Evolutionary conservation across 331 rosid species (phyloP), one percentile per base, ranked within the genome.

Genomic region (Acacia pycnantha): DNA sequence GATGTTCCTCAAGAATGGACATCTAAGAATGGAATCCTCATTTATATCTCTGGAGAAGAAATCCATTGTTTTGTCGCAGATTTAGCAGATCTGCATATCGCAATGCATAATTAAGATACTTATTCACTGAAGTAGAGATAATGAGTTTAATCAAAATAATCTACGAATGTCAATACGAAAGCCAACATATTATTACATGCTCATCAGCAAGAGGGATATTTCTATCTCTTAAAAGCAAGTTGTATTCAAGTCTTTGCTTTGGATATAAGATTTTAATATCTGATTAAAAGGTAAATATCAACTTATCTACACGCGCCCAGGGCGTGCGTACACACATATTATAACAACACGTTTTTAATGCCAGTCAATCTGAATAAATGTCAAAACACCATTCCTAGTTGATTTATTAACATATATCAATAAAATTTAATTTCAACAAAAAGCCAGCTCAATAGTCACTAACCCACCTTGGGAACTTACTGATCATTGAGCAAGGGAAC

Each of bases 1-100:
- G 85, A 95, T 95, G 94, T 95, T 95, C 86, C 99, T 89, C 91
- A 95, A 82, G 90, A 95, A 95, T 33, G 99, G 99, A 69, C 99
- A 95, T 81, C 92, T 85, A 70, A 88, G 94, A 73, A 92, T 77
- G 19, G 91, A 87, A 71, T 93, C 97, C 70, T 85, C 94, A 21
- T 80, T 88, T 51, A 86, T 48, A 77, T 87, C 93, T 79, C 94
- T 81, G 70, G 88, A 72, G 84, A 90, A 74, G 77, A 80, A 83
- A 35, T 92, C 97, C 98, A 95, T 95, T 66, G 64, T 82, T 76
- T 79, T 18, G 51, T 73, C 26, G 76, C 69, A 27, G 73, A 70
- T 21, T 67, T 27, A 74, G 73, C 48, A 79, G 75, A 70, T 85
- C 97, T 90, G 88, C 90, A 86, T 53, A 79, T 19, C 1, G 73